Evolutionary conservation across 257 asterid genomes (phyloP).

Genomic region (Solanum habrochaites): DNA sequence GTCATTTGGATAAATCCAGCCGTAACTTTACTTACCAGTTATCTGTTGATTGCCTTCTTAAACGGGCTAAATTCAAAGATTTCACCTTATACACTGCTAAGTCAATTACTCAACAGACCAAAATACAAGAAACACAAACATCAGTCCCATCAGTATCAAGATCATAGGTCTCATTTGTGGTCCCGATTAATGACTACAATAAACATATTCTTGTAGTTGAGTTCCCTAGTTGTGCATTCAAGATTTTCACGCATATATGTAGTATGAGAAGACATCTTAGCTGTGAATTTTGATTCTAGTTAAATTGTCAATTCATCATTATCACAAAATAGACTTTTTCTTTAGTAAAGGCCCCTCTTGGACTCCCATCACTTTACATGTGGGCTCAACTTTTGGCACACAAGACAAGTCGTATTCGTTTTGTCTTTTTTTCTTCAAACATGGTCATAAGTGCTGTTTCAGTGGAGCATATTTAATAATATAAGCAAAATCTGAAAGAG

Average conservation of each 20-base stretch:
- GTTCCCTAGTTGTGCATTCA: not conserved
- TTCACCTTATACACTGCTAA: not conserved
- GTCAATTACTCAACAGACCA: not conserved
- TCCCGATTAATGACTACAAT: not conserved
- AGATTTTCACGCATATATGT: not conserved
- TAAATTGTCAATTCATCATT: not conserved
- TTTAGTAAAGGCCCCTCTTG: slow-evolving; percentile 20
- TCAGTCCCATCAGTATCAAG: not conserved
- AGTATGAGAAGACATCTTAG: not conserved
- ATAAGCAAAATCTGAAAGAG: slow-evolving; percentile 41
- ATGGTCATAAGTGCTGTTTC: slow-evolving; percentile 44
- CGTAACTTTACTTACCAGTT: not conserved
- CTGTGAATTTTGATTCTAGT: not conserved
- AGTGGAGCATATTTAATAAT: slow-evolving; percentile 37
- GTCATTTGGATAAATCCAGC: not conserved
- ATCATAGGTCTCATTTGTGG: not conserved
- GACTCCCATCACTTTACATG: slow-evolving; percentile 30
- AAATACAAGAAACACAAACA: not conserved
- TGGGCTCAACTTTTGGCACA: slow-evolving; percentile 23
- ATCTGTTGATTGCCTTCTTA: not conserved
- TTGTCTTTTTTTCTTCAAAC: slow-evolving; percentile 40
- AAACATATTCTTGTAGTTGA: not conserved
- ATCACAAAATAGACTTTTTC: not conserved
- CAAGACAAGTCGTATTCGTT: slow-evolving; percentile 14
- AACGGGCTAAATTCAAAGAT: not conserved